phyloP scores from a whole-genome alignment of 768 basidiomycete species.

The Xerocomellus chrysenteron region DNA sequence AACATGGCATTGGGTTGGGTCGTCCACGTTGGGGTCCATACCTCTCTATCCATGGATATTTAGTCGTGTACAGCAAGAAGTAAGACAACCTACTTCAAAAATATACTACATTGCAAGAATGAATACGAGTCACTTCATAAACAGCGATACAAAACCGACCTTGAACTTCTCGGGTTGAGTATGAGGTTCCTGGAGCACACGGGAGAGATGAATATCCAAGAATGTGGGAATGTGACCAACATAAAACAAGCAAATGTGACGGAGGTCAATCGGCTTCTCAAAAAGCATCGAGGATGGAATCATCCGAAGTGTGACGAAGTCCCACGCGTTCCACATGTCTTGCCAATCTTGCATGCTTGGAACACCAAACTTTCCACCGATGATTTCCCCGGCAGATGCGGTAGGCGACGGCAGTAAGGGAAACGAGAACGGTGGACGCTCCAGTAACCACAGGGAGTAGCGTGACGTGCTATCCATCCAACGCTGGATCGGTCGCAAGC shows the following conservation, averaged over 20 bases:
- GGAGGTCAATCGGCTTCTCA: slow-evolving; percentile 88
- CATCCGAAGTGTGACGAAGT: slow-evolving; percentile 80
- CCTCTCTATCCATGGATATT: slow-evolving; percentile 60
- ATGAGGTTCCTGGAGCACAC: slow-evolving; percentile 69
- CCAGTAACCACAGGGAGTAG: slow-evolving; percentile 90
- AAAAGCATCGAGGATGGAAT: slow-evolving; percentile 83
- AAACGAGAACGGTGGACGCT: slow-evolving; percentile 81
- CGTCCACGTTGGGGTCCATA: slow-evolving; percentile 93
- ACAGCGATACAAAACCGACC: slow-evolving; percentile 31
- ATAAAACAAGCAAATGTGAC: slow-evolving; percentile 98
- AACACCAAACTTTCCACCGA: slow-evolving; percentile 49
- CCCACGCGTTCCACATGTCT: slow-evolving; percentile 86
- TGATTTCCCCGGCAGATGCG: slow-evolving; percentile 15
- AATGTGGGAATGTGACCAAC: slow-evolving; percentile 92
- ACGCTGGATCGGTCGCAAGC: slow-evolving; percentile 80
- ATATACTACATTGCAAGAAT: slow-evolving; percentile 48
- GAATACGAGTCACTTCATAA: slow-evolving; percentile 3
- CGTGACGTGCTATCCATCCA: slow-evolving; percentile 74
- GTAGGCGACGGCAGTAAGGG: slow-evolving; percentile 51
- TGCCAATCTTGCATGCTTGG: slow-evolving; percentile 81
- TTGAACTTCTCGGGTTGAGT: slow-evolving; percentile 86
- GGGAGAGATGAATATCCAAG: slow-evolving; percentile 85
- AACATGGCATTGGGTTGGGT: slow-evolving; percentile 84
- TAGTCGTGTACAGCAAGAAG: background rate
- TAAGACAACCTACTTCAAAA: slow-evolving; percentile 56